Base-by-base conservation (phyloP, 202 grass and related monocot genomes). In the Panicum hallii region DNA sequence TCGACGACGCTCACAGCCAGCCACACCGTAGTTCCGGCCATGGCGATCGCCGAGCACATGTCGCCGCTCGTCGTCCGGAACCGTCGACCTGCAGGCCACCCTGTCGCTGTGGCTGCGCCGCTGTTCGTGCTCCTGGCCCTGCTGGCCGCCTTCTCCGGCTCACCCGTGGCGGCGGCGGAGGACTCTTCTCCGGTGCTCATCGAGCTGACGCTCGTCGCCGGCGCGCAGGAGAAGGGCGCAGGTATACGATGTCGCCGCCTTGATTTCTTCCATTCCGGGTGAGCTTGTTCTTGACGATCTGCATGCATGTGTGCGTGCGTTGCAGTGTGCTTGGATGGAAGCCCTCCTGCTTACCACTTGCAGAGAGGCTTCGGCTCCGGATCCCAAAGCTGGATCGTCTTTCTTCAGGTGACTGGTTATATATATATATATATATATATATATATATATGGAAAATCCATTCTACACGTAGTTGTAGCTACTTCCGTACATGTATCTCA, bases 251-350 rank as follows among this genome's bases (percentile, higher is more conserved):
- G 20, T 32, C 32, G 5, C 5, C 28, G 17, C 22, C 53, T 2
- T 55, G 22, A 61, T 62, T 16, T 12, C 42, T 26, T 4, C 34
- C 26, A 0, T 43, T 13, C 10, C 1, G 9, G 16, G 9, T 0
- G 50, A 48, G 4, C 16, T 58, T 9, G 17, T 20, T 19, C 0
- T 7, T 69, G 7, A 68, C 78, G 38, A 1, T 23, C 34, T 36
- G 5, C 54, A 11, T 68, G 38, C 26, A 13, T 12, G 7, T 26
- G 26, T 26, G 26, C 26, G 26, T 26, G 26, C 16, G 7, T 32
- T 87, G 84, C 87, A 97, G 94, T 91, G 70, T 94, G 94, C 63
- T 93, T 97, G 84, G 94, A 97, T 82, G 94, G 92, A n/a, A 93
- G 75, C 75, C 90, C 90, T 63, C 88, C 92, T 1, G 94, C 43